Evolutionary conservation across 2,329 filamentous ascomycete genomes (phyloP), one percentile per base, ranked within the genome.

Genomic region (Monilinia aucupariae): DNA sequence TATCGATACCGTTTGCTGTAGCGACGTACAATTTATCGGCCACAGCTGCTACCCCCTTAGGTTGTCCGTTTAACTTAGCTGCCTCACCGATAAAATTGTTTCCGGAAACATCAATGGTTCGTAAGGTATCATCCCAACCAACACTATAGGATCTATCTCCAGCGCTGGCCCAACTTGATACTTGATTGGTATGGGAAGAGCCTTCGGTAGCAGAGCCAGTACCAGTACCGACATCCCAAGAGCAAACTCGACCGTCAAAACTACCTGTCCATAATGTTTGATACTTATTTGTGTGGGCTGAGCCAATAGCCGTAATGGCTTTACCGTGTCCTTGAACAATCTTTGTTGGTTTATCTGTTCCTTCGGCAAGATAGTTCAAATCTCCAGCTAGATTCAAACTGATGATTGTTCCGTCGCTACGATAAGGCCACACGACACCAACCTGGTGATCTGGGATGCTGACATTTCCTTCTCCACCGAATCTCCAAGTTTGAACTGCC

Each of bases 91-190:
- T 81, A 74, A 96, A 97, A 0, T 87, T 90, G 71, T 85, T 88
- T 59, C 87, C 85, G 0, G 85, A 82, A 64, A 88, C 82, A 68
- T 96, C 92, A 43, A 96, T 82, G 50, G 84, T 88, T 66, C 92
- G 88, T 43, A 97, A 80, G 0, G 88, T 91, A 75, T 99, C 94
- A 73, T 99, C 94, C 94, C 93, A 99, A 67, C 88, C 92, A 60
- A 93, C 89, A 71, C 88, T 93, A 77, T 90, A 92, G n/a, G 91
- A 84, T 68, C 85, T 82, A 41, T 85, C 83, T 2, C 79, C 73
- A 9, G 79, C 79, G 0, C 85, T 78, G 3, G 87, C 79, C 67
- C 99, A 87, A 58, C 90, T 89, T 4, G 87, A 85, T 59, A 97
- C 85, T 75, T 96, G 92, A 75, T 93, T 96, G 9, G 89, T 89